Conservation (phyloP, 1,139 yeast genomes). For the Scheffersomyces lignicola region DNA sequence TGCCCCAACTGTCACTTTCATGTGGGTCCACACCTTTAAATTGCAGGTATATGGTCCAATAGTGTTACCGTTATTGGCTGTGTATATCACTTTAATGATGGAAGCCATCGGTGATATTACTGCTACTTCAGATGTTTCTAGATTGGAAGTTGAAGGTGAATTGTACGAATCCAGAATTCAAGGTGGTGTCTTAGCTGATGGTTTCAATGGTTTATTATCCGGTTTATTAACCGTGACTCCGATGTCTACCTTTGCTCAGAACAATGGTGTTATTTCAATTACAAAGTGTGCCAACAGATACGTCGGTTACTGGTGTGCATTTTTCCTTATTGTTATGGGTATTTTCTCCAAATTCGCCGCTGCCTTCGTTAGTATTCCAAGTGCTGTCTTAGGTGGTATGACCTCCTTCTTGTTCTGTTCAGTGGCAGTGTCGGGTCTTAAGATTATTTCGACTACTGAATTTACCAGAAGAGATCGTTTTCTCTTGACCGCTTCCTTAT, state of each 20-base stretch:
- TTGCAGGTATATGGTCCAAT: constrained; percentile 77
- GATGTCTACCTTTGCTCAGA: constrained; percentile 87
- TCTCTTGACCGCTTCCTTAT: constrained; percentile 70
- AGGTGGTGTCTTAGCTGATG: constrained; percentile 89
- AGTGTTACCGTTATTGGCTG: constrained; percentile 79
- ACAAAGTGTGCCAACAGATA: constrained; percentile 86
- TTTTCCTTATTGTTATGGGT: constrained; percentile 82
- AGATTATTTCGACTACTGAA: constrained; percentile 71
- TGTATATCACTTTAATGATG: constrained; percentile 78
- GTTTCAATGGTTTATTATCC: constrained; percentile 67
- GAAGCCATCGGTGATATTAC: constrained; percentile 93
- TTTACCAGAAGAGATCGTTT: constrained; percentile 89
- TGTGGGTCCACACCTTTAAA: constrained; percentile 85
- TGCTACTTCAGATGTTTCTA: constrained; percentile 87
- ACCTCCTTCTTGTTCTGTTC: constrained; percentile 85
- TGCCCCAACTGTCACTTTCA: constrained; percentile 83
- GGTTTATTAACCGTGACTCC: constrained; percentile 80
- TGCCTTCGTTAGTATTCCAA: constrained; percentile 81
- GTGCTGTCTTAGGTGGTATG: constrained; percentile 88
- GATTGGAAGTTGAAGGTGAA: constrained; percentile 79
- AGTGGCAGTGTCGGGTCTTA: constrained; percentile 86
- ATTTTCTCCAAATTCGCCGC: constrained; percentile 87
- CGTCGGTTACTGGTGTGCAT: constrained; percentile 89
- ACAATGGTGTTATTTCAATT: constrained; percentile 88
- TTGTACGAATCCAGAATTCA: constrained; percentile 81